A percentile compares a stretch with the other conserved stretches of the same genome.
Conservation (phyloP, 805 yeast genomes). For the Candida sonorensis region DNA sequence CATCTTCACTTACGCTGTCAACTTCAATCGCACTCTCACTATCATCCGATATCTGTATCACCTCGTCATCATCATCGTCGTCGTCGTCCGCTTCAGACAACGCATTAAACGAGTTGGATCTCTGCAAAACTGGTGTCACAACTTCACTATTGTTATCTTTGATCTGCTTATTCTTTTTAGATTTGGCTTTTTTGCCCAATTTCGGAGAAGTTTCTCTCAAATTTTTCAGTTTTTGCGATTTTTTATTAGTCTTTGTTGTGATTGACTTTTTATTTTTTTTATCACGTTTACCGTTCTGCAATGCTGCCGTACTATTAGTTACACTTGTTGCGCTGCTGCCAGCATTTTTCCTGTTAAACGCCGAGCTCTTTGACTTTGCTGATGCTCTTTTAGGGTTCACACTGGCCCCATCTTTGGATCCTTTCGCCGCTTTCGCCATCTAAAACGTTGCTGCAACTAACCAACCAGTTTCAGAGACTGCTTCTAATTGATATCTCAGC, state of each 20-base stretch:
- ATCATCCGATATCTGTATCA: constrained; percentile 3
- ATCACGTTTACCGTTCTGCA: too few species aligned
- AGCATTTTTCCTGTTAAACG: too few species aligned
- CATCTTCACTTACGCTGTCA: too few species aligned
- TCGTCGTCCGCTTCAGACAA: constrained; percentile 2
- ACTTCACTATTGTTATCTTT: too few species aligned
- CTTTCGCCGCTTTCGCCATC: too few species aligned
- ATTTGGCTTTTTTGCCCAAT: constrained; percentile 5
- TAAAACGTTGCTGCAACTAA: too few species aligned
- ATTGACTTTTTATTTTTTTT: too few species aligned
- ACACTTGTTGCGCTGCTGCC: too few species aligned
- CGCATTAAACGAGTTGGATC: constrained; percentile 10
- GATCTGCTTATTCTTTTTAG: constrained; percentile 1
- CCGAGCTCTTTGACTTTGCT: not conserved
- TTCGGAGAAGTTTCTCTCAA: not conserved
- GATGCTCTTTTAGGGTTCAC: constrained; percentile 3
- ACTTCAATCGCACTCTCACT: too few species aligned
- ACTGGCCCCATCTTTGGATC: constrained; percentile 3
- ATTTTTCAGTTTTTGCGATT: constrained; percentile 1
- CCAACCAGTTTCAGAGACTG: too few species aligned
- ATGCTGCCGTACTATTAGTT: too few species aligned
- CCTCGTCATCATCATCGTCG: constrained; percentile 4
- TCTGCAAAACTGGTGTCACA: not conserved
- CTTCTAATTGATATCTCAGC: too few species aligned
- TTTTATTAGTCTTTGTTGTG: constrained; percentile 1